These are phyloP conservation scores for Cerrena zonata DNA, from an alignment of 1,284 basidiomycete genomes.

Conservation along the genomic window DNA sequence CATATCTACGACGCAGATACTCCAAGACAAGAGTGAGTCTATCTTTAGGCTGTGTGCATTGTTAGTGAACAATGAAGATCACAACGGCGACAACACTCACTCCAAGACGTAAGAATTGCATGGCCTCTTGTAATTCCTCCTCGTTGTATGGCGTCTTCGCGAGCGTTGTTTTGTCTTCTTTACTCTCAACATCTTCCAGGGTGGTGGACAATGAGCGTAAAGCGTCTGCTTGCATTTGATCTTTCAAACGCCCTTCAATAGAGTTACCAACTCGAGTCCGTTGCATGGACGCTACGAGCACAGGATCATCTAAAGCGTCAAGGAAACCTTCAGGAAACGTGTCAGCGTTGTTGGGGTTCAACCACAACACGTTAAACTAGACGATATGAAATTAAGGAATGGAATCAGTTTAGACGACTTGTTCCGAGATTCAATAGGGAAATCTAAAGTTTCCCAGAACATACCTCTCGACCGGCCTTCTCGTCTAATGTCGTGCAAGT, in stretches of 20 bases:
- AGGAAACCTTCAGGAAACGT: conserved; percentile 62
- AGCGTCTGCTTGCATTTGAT: conserved; percentile 66
- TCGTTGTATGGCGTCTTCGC: conserved; percentile 36
- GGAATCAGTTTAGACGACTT: too few relatives aligned
- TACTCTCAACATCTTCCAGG: conserved; percentile 30
- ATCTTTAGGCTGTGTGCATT: conserved; percentile 51
- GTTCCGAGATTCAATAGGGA: neutral
- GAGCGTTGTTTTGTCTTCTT: conserved; percentile 19
- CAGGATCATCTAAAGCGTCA: conserved; percentile 44
- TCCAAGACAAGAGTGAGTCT: conserved; percentile 61
- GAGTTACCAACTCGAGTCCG: conserved; percentile 17
- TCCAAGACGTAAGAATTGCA: conserved; percentile 60
- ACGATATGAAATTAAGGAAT: neutral
- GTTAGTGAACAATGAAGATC: neutral
- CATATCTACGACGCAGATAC: conserved; percentile 66
- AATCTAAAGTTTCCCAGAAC: conserved; percentile 16
- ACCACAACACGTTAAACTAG: conserved; percentile 75
- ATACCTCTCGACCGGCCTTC: conserved; percentile 56
- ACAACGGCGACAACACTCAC: conserved; percentile 33
- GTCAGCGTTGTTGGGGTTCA: conserved; percentile 58
- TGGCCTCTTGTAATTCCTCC: conserved; percentile 59
- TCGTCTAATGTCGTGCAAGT: conserved; percentile 73
- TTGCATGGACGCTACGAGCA: conserved; percentile 21
- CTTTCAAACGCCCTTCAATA: conserved; percentile 48
- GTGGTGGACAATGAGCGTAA: conserved; percentile 43